phyloP scores from a whole-genome alignment of 208 protist genomes.

The Trypanosoma mega region DNA sequence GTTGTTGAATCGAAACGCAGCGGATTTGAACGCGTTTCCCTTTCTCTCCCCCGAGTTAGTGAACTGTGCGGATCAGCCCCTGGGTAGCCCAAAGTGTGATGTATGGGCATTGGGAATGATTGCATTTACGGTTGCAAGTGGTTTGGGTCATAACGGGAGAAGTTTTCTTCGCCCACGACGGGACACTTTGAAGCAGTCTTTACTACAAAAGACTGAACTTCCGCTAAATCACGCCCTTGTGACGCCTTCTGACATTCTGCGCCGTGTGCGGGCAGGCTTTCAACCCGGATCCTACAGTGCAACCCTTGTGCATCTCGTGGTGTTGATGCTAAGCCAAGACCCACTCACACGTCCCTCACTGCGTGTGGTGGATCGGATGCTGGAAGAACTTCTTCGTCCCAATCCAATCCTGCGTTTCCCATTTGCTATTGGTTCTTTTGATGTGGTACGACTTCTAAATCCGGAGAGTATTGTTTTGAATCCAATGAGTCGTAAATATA shows the following conservation, averaged over 20 bases:
- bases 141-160: slow-evolving; percentile 19
- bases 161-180: slow-evolving; percentile 1
- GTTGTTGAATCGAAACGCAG: neutral
- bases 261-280: slow-evolving; percentile 39
- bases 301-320: slow-evolving; percentile 38
- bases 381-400: slow-evolving; percentile 56
- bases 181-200: neutral
- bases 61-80: neutral
- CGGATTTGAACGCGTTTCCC: neutral
- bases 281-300: slow-evolving; percentile 48
- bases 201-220: slow-evolving; percentile 26
- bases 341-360: slow-evolving; percentile 56
- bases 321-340: slow-evolving; percentile 69
- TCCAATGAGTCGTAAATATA: slow-evolving; percentile 45
- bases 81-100: slow-evolving; percentile 27
- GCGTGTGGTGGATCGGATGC: slow-evolving; percentile 33
- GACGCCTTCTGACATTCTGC: slow-evolving; percentile 47
- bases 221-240: slow-evolving; percentile 54
- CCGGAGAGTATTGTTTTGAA: slow-evolving; percentile 42
- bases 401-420: slow-evolving; percentile 69
- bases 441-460: slow-evolving; percentile 46
- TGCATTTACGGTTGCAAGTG: slow-evolving; percentile 44
- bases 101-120: slow-evolving; percentile 65
- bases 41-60: slow-evolving; percentile 16
- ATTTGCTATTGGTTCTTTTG: slow-evolving; percentile 61